phyloP scores from a whole-genome alignment of 352 stramenopile species.

The Phytophthora pisi region DNA sequence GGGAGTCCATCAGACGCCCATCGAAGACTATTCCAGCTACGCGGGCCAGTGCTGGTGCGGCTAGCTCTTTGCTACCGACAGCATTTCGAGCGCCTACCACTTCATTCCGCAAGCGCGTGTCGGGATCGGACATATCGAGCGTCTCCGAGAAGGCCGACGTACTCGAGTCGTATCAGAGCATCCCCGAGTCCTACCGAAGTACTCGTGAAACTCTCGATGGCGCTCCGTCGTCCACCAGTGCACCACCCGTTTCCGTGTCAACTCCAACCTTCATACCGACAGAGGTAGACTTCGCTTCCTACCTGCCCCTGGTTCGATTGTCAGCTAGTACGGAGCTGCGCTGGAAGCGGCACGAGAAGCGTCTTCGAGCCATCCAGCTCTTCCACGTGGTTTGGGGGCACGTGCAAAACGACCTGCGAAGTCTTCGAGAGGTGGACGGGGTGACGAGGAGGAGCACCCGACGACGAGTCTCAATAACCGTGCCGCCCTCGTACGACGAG shows the following conservation, averaged over 20 bases:
- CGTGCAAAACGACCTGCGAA: constrained; percentile 29
- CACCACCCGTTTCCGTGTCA: background rate
- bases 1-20: background rate
- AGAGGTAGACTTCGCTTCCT: background rate
- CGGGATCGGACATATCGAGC: constrained; percentile 19
- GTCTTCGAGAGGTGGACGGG: background rate
- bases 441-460: constrained; percentile 6
- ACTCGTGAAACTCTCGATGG: constrained; percentile 7
- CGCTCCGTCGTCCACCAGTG: background rate
- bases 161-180: constrained; percentile 17
- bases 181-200: constrained; percentile 16
- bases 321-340: constrained; percentile 37
- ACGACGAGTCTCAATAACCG: constrained; percentile 40
- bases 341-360: constrained; percentile 52
- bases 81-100: constrained; percentile 11
- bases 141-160: constrained; percentile 12
- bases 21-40: background rate
- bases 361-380: constrained; percentile 46
- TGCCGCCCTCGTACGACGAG: constrained; percentile 33
- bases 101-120: constrained; percentile 14
- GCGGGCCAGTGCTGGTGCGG: constrained; percentile 11
- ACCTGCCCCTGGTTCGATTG: constrained; percentile 10
- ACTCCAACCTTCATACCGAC: constrained; percentile 9
- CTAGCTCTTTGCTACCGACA: constrained; percentile 1
- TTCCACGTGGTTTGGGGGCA: constrained; percentile 33